A percentile compares a stretch with the other conserved stretches of the same genome.
phyloP scores from a whole-genome alignment of 2,329 filamentous ascomycete genomes.

The Fusarium penzigii region DNA sequence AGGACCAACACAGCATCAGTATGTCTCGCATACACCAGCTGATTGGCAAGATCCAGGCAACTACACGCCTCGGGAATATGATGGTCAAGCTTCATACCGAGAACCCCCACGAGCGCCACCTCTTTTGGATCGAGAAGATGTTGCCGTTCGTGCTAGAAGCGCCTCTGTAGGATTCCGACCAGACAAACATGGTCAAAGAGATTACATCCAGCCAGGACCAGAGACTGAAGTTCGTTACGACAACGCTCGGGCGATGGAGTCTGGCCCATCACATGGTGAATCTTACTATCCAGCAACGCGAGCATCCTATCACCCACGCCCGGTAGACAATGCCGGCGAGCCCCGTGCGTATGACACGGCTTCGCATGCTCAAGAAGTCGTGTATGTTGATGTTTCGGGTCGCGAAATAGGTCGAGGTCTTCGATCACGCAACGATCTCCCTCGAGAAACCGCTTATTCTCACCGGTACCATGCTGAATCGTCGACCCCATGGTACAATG shows the following conservation, averaged over 20 bases:
- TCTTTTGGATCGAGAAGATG: neutral
- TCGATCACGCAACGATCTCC: conserved; percentile 17
- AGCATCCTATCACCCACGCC: neutral
- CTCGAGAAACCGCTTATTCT: conserved; percentile 7
- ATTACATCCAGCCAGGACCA: neutral
- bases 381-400: conserved; percentile 28
- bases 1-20: neutral
- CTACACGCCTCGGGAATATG: neutral
- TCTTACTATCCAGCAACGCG: neutral
- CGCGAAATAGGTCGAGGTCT: conserved; percentile 24
- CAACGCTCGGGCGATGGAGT: neutral
- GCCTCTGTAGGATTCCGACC: neutral
- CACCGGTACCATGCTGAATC: conserved; percentile 3
- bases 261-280: neutral
- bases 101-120: neutral
- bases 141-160: neutral
- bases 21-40: neutral
- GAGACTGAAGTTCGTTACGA: neutral
- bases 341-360: conserved; percentile 1
- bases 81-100: neutral
- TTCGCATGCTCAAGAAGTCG: conserved; percentile 20
- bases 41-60: neutral
- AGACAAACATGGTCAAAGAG: neutral
- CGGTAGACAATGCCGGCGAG: neutral
- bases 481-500: conserved; percentile 8